A percentile compares a stretch with the other conserved stretches of the same genome.
Evolutionary conservation across 2,329 filamentous ascomycete species (phyloP).

Genomic region (Fusarium sp.): DNA sequence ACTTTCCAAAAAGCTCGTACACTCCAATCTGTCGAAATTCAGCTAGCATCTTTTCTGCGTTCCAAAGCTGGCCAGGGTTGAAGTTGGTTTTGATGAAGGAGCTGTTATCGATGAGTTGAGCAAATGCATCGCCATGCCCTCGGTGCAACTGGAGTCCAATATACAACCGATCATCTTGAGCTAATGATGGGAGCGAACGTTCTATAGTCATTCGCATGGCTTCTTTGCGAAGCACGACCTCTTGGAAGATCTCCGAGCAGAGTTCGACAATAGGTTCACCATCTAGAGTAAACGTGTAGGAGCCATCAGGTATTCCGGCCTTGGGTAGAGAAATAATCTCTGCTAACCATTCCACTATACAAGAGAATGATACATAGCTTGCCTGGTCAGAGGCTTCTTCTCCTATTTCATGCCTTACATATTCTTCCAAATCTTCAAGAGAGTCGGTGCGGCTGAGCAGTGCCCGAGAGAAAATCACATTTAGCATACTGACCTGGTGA

Average conservation of each 20-base stretch:
- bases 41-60: not conserved
- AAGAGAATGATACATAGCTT: accelerated
- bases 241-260: constrained; percentile 5
- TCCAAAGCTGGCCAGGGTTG: not conserved
- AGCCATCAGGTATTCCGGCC: not conserved
- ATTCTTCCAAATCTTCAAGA: accelerated
- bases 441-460: accelerated
- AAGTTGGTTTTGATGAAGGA: not conserved
- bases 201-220: not conserved
- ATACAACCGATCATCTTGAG: accelerated
- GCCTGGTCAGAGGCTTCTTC: accelerated
- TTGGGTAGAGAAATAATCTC: accelerated
- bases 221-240: not conserved
- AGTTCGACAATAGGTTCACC: accelerated
- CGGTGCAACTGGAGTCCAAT: accelerated
- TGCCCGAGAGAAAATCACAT: not conserved
- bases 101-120: not conserved
- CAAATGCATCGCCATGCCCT: not conserved
- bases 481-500: not conserved
- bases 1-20: accelerated
- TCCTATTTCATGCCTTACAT: not conserved
- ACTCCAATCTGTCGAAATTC: accelerated
- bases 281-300: not conserved
- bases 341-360: not conserved
- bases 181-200: not conserved